Percentiles rank a stretch among this genome's conserved stretches.
Evolutionary conservation across 164 flowering plant species (phyloP).

Genomic region (Liriodendron chinense): DNA sequence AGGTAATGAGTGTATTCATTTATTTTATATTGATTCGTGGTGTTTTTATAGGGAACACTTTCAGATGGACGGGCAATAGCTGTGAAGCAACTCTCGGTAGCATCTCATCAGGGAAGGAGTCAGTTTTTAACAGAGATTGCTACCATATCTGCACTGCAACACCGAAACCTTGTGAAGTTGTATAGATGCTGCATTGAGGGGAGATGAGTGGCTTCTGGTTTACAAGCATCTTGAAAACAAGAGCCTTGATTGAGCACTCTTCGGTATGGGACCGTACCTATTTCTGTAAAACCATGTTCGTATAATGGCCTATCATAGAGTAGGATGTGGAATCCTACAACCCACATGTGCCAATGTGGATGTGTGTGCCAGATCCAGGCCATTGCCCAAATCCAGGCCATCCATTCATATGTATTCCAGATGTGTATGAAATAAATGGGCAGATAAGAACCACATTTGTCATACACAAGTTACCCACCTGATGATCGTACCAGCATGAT

Average conservation of each 20-base stretch:
- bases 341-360: not conserved
- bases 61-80: slow-evolving; percentile 48
- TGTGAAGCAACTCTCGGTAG: slow-evolving; percentile 55
- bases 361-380: not conserved
- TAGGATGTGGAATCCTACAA: not conserved
- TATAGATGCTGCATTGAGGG: slow-evolving; percentile 62
- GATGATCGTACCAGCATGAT: not conserved
- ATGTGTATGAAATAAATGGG: not conserved
- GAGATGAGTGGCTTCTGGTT: slow-evolving; percentile 51
- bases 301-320: not conserved
- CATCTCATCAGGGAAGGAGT: slow-evolving; percentile 49
- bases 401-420: not conserved
- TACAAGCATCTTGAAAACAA: slow-evolving; percentile 65
- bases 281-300: not conserved
- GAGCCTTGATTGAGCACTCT: slow-evolving; percentile 65
- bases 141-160: slow-evolving; percentile 43
- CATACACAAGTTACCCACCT: not conserved
- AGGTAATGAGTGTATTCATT: not conserved
- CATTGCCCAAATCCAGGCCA: not conserved
- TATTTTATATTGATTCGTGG: too few relatives aligned
- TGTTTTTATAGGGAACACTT: slow-evolving; percentile 37
- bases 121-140: slow-evolving; percentile 59
- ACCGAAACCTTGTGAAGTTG: slow-evolving; percentile 51
- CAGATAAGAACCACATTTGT: not conserved
- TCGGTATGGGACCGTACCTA: slow-evolving; percentile 30